Conservation (phyloP, 2,329 filamentous ascomycete genomes). For the Tolypocladium sp. region DNA sequence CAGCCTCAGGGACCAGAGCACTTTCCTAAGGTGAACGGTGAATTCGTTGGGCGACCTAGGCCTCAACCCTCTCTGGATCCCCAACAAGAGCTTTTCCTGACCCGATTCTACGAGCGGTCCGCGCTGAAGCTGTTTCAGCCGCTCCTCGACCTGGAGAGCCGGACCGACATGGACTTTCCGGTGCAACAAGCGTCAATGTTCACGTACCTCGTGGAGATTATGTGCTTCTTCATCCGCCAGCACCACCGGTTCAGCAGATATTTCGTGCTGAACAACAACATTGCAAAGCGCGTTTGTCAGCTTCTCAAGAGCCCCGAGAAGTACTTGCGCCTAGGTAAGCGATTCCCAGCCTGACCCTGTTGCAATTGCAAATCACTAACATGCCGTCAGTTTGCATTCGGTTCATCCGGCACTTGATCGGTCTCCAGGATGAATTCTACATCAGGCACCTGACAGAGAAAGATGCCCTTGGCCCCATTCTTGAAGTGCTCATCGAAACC, state of each 20-base stretch:
- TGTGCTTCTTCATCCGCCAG: conserved; percentile 88
- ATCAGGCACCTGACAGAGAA: conserved; percentile 76
- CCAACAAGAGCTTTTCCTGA: conserved; percentile 77
- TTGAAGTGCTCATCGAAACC: conserved; percentile 74
- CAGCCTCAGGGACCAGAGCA: conserved; percentile 40
- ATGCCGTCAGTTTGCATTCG: conserved; percentile 66
- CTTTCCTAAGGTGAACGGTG: conserved; percentile 55
- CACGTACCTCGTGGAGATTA: conserved; percentile 81
- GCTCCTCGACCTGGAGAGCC: conserved; percentile 67
- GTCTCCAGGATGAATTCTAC: conserved; percentile 85
- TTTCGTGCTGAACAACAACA: conserved; percentile 73
- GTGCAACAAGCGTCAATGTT: conserved; percentile 86
- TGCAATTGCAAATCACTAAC: conserved; percentile 10
- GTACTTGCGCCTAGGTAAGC: conserved; percentile 77
- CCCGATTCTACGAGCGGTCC: conserved; percentile 82
- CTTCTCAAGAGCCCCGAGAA: conserved; percentile 79
- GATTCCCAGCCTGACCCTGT: conserved; percentile 5
- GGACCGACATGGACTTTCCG: conserved; percentile 59
- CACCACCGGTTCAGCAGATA: conserved; percentile 80
- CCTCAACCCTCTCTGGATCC: conserved; percentile 47
- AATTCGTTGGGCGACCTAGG: conserved; percentile 57
- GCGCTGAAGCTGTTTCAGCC: conserved; percentile 81
- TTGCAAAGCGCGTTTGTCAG: conserved; percentile 72
- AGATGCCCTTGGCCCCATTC: conserved; percentile 71
- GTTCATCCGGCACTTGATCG: conserved; percentile 82